Evolutionary conservation across 2,329 filamentous ascomycete genomes (phyloP), one percentile per base, ranked within the genome.

Genomic region (Drechslerella coelobrocha): DNA sequence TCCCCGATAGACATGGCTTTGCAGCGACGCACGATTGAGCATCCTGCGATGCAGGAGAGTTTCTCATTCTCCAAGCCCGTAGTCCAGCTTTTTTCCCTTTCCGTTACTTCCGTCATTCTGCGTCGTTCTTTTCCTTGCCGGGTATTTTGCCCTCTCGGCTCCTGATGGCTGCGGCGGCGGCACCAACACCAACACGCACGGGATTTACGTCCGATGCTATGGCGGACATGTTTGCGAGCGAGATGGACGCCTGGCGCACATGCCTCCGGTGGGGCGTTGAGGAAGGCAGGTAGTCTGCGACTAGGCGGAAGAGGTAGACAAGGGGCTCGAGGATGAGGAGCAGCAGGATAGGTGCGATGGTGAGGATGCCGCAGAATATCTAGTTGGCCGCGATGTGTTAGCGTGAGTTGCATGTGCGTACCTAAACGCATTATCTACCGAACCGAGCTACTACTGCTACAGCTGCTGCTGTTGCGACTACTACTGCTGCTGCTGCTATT

Each of bases 261-360:
- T 59, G 66, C 41, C 41, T 53, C 24, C 39, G 57, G 12, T 34
- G 19, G 1, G 57, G 41, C 12, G 62, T 43, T 1, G 66, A 71
- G 14, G 59, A 71, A 7, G 66, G 66, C 3, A 71, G 48, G 54
- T 43, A 55, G 29, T 60, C 53, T 60, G 52, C 52, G 45, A 63
- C 24, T 21, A 71, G 45, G 31, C 66, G 66, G 47, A 71, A 57
- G 48, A 71, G 50, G 59, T 63, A 63, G n/a, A 71, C 59, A n/a
- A 71, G 48, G 41, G 59, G 59, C 55, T 71, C 66, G 10, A 71
- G 39, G 4, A 71, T 59, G 45, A 71, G 29, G 26, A 71, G 59
- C 2, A 71, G 60, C 27, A 71, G 41, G 37, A 71, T 63, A 12
- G 66, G 66, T 0, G 57, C 47, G 45, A 71, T 55, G 47, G 53